phyloP scores from a whole-genome alignment of 331 rosid species.

The Telfairia occidentalis region DNA sequence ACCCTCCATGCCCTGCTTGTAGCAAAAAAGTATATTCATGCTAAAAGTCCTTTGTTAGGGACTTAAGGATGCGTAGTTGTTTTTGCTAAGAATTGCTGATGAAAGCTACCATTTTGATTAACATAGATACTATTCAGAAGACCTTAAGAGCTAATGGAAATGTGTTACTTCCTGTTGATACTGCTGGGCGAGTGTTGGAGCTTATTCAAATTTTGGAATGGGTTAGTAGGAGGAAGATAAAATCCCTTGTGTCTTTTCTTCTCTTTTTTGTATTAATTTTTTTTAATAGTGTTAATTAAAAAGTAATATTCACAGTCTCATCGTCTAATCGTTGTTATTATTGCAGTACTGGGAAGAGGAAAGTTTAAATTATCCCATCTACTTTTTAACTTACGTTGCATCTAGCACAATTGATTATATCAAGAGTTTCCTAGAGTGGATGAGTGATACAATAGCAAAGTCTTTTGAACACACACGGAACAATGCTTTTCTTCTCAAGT shows the following conservation, averaged over 20 bases:
- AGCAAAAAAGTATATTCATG: neutral
- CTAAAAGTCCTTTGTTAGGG: neutral
- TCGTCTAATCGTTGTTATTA: conserved; percentile 19
- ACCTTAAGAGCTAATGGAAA: conserved; percentile 78
- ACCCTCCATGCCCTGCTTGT: neutral
- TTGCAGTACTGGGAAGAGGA: conserved; percentile 84
- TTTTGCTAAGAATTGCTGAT: neutral
- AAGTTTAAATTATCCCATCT: conserved; percentile 65
- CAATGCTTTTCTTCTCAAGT: conserved; percentile 82
- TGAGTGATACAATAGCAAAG: conserved; percentile 96
- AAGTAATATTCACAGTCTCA: conserved; percentile 1
- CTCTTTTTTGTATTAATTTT: neutral
- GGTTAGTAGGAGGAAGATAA: conserved; percentile 36
- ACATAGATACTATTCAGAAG: conserved; percentile 64
- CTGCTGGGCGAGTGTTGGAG: conserved; percentile 82
- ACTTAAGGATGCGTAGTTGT: conserved; percentile 5
- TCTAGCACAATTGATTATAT: conserved; percentile 86
- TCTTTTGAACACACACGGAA: conserved; percentile 91
- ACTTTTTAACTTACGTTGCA: conserved; percentile 70
- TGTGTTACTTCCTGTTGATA: conserved; percentile 78
- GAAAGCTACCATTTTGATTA: neutral
- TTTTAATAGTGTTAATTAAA: neutral
- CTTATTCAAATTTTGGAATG: conserved; percentile 74
- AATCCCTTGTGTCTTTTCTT: neutral
- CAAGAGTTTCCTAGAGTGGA: conserved; percentile 96